These are phyloP conservation scores for Trametes pubescens DNA, from an alignment of 1,284 basidiomycete genomes.

Conservation along the genomic window DNA sequence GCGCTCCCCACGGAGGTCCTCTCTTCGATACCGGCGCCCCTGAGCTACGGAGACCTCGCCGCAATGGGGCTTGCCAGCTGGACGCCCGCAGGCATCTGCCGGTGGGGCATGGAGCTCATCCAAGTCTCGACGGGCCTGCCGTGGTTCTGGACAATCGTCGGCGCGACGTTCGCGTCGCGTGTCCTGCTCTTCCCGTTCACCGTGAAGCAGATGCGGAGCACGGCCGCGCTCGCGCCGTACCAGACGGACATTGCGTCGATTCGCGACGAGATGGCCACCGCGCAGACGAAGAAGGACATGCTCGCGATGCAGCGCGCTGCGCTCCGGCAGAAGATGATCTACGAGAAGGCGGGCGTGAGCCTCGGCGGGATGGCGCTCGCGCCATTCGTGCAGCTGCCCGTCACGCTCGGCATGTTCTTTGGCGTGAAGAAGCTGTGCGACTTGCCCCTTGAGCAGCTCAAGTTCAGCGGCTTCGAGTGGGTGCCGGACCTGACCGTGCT, in stretches of 20 bases:
- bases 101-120: slow-evolving; percentile 71
- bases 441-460: slow-evolving; percentile 77
- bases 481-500: slow-evolving; percentile 81
- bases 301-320: slow-evolving; percentile 62
- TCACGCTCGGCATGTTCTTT: slow-evolving; percentile 89
- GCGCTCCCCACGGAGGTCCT: slow-evolving; percentile 18
- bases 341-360: slow-evolving; percentile 76
- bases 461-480: slow-evolving; percentile 80
- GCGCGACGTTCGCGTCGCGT: slow-evolving; percentile 76
- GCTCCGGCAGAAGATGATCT: slow-evolving; percentile 67
- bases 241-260: slow-evolving; percentile 64
- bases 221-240: slow-evolving; percentile 74
- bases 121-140: slow-evolving; percentile 81
- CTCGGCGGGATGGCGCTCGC: slow-evolving; percentile 65
- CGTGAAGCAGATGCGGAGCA: slow-evolving; percentile 71
- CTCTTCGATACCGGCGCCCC: slow-evolving; percentile 42
- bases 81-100: slow-evolving; percentile 51
- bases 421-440: slow-evolving; percentile 79
- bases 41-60: slow-evolving; percentile 83
- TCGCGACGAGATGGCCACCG: slow-evolving; percentile 56
- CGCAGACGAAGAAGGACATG: slow-evolving; percentile 54
- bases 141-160: slow-evolving; percentile 88
- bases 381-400: slow-evolving; percentile 78
- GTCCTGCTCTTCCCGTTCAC: slow-evolving; percentile 75
- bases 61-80: slow-evolving; percentile 78